A percentile compares a stretch with the other conserved stretches of the same genome.
Conservation (phyloP, 73 alveolate genomes). For the Paramecium sonneborni region DNA sequence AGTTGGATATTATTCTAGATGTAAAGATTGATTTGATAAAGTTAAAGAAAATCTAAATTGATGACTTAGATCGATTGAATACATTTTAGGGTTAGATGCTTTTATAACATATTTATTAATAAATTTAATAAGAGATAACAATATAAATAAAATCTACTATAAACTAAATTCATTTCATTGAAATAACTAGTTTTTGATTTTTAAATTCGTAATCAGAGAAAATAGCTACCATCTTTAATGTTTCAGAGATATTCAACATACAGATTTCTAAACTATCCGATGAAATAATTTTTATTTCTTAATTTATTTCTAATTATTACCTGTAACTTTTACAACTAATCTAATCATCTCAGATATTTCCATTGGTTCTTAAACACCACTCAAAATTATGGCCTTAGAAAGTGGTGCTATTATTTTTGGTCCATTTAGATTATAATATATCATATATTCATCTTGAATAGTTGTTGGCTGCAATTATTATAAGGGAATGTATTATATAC, state of each 20-base stretch:
- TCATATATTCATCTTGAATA: conserved; percentile 22
- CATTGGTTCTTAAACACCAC: background rate
- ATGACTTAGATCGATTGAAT: background rate
- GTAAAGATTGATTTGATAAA: background rate
- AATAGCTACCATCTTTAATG: background rate
- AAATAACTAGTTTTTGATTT: background rate
- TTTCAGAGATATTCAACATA: background rate
- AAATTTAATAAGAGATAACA: too few relatives aligned
- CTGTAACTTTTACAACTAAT: background rate
- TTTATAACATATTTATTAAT: background rate
- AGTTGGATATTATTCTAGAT: background rate
- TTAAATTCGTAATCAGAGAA: background rate
- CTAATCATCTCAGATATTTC: background rate
- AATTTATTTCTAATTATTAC: background rate
- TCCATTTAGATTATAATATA: background rate
- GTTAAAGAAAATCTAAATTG: background rate
- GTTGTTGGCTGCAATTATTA: background rate
- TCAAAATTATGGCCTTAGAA: background rate
- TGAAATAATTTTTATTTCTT: background rate
- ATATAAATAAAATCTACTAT: too few relatives aligned
- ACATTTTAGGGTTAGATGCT: background rate
- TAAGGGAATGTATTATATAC: background rate
- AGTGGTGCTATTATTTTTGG: background rate
- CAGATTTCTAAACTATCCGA: background rate
- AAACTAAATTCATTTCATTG: background rate